These are phyloP conservation scores for Obba rivulosa DNA, from an alignment of 768 basidiomycete genomes.

Conservation along the genomic window DNA sequence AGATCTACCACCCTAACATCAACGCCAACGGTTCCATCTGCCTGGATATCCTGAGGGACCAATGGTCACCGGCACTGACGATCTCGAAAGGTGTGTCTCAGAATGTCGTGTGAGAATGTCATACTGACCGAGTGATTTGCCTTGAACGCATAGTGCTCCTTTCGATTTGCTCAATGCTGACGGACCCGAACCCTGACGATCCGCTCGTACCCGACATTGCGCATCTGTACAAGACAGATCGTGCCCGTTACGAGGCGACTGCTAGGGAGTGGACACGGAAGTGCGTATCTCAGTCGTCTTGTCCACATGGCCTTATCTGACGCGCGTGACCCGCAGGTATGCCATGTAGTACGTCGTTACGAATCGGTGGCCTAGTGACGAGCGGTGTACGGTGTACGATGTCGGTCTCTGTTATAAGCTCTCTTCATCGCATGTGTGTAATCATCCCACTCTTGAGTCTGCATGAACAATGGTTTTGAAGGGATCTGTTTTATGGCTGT, in stretches of 20 bases:
- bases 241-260: slow-evolving; percentile 93
- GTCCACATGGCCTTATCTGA: neutral
- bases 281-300: slow-evolving; percentile 40
- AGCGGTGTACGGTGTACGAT: slow-evolving; percentile 19
- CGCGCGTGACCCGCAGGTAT: slow-evolving; percentile 26
- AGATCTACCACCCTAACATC: slow-evolving; percentile 99
- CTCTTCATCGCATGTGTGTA: slow-evolving; percentile 12
- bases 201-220: slow-evolving; percentile 98
- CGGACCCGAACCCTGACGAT: slow-evolving; percentile 99
- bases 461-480: neutral
- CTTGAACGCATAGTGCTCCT: slow-evolving; percentile 67
- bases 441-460: slow-evolving; percentile 4
- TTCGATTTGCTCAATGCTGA: slow-evolving; percentile 99
- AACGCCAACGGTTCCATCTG: slow-evolving; percentile 99
- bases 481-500: too few relatives aligned
- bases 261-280: slow-evolving; percentile 99
- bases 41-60: slow-evolving; percentile 96
- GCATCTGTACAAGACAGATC: slow-evolving; percentile 98
- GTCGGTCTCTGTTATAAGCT: slow-evolving; percentile 11
- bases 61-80: slow-evolving; percentile 98
- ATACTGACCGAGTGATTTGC: slow-evolving; percentile 1
- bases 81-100: slow-evolving; percentile 83
- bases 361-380: slow-evolving; percentile 9
- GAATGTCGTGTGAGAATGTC: neutral
- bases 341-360: slow-evolving; percentile 43